Evolutionary conservation across 2,329 filamentous ascomycete species (phyloP), one percentile per base, ranked within the genome.

Genomic region (Talaromyces sp.): DNA sequence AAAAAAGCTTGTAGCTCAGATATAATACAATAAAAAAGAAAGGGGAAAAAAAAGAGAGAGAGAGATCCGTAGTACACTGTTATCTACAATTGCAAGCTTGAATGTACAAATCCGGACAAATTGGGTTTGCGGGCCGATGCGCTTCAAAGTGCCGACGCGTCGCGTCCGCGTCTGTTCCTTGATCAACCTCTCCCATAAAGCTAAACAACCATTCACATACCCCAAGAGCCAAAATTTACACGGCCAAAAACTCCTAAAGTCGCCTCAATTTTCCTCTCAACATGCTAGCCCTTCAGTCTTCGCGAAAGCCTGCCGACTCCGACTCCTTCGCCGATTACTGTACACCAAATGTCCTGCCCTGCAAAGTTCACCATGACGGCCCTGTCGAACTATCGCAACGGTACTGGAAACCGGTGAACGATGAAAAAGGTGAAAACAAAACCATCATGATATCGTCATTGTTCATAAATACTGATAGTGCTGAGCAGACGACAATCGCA

Each of bases 331-430:
- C 58, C 4, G 62, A 64, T 17, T 80, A 80, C 62, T 79, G 80
- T 58, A 84, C 80, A 0, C 84, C 88, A 4, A 88, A 96, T 69
- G 78, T 96, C 21, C 81, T 97, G 14, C 92, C 93, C 3, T 95
- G 90, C 68, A 84, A 86, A 58, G 85, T 97, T 69, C 83, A 93
- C 68, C 88, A 96, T 73, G 85, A 89, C 67, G 93, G 93, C 1
- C 81, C 86, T 1, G 80, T 93, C 58, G 83, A 86, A 56, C 79
- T 85, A 1, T 78, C 83, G 5, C 74, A 83, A 24, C 79, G 86
- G 50, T 91, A 90, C 71, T 97, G 92, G 91, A 81, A 78, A 6
- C 89, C 90, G 0, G 74, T 70, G 31, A 71, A 74, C 27, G 74
- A 78, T 64, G 65, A 73, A 72, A 69, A 81, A 69, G 70, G 81